Conservation (phyloP, 2,329 filamentous ascomycete species). For the Scedosporium dehoogii region DNA sequence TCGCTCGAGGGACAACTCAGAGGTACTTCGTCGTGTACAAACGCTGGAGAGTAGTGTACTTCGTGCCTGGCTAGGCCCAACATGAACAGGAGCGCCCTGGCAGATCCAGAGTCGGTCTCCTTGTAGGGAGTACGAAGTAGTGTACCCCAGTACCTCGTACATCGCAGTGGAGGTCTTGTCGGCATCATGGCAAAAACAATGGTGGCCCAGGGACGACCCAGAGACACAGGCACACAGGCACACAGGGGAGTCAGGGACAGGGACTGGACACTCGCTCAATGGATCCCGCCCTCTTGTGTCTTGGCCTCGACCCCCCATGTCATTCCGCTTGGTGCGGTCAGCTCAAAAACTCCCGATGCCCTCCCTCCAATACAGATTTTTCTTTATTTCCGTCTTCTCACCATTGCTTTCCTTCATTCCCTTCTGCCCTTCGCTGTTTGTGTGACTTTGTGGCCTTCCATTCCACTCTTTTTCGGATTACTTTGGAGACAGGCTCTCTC, state of each 20-base stretch:
- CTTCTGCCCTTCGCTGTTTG: neutral
- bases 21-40: neutral
- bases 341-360: neutral
- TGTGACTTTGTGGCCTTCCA: neutral
- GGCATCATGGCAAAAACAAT: no score
- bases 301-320: neutral
- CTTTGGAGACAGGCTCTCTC: conserved; percentile 6
- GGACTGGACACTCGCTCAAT: neutral
- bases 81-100: no score
- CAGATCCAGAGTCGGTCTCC: no score
- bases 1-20: neutral
- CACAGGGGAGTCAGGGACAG: no score
- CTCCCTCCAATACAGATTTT: neutral
- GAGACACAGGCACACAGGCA: no score
- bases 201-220: no score
- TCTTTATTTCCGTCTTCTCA: neutral
- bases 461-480: conserved; percentile 1
- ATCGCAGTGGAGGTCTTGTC: no score
- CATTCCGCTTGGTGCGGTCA: neutral
- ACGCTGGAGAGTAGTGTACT: no score
- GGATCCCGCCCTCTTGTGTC: neutral
- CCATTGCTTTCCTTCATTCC: neutral
- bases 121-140: no score
- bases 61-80: no score
- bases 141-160: no score